Base-by-base conservation (phyloP, 345 rosid species). In the Corchorus capsularis region DNA sequence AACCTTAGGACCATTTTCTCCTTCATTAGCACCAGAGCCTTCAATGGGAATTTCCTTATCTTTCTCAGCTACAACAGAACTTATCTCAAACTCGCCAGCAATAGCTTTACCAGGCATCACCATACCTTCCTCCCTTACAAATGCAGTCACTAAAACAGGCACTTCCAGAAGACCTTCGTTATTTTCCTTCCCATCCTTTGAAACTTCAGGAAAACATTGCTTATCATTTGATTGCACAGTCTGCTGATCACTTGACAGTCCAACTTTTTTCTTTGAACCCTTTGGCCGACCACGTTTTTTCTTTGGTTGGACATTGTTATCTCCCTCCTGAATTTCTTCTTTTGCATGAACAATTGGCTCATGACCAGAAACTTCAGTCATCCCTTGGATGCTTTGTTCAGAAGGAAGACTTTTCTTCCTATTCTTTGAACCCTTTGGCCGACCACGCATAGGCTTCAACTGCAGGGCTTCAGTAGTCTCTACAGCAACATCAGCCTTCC, bases 401-500 rank as follows among this genome's bases (percentile, higher is more conserved):
- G 27, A 27, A 27, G 27, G 27, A 39, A 65, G 20, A 55, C 16
- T 75, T 70, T 63, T 56, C 53, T 74, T 55, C 49, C 68, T 75
- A 14, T 59, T 70, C 65, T 64, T 80, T 27, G 66, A 73, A 19
- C 78, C 80, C 52, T 56, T 71, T 17, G 77, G 83, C 65, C 77
- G 53, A 12, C 77, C 79, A 52, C 7, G 79, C 69, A 68, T 72
- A 22, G 52, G 8, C 65, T 46, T 46, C 0, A 63, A 55, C 43
- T 60, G 61, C 67, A 32, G 34, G 14, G 12, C 52, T 34, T 20
- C 75, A 55, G 71, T 16, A 1, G 12, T 20, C 39, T 64, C 47
- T 60, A 34, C 39, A 17, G 47, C 47, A 45, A 45, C 47, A 45
- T 45, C 47, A 5, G 6, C 47, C 47, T 45, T 45, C 47, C 10